Conservation (phyloP, 148 eudicot genomes). For the Rhododendron ferrugineum region DNA sequence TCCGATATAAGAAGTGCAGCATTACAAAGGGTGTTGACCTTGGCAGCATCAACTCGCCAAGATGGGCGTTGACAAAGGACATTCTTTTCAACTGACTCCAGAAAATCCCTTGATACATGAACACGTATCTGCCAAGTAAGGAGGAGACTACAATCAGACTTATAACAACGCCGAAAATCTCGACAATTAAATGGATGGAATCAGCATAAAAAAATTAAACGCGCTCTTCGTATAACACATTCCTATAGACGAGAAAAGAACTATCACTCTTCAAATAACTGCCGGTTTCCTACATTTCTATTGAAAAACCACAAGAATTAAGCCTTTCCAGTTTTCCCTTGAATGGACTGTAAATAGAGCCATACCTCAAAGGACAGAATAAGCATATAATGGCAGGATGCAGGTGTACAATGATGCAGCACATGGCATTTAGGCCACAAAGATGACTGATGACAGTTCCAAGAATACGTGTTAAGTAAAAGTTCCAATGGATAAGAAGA, state of each 20-base stretch:
- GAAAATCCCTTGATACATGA: constrained; percentile 59
- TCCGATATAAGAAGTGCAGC: constrained; percentile 86
- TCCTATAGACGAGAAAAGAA: background rate
- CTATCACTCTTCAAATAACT: background rate
- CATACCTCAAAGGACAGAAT: background rate
- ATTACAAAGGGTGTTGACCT: constrained; percentile 48
- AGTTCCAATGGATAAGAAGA: background rate
- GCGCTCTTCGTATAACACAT: background rate
- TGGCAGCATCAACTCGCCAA: constrained; percentile 79
- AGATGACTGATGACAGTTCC: background rate
- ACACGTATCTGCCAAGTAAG: constrained; percentile 47
- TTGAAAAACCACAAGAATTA: background rate
- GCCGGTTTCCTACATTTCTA: background rate
- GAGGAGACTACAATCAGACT: background rate
- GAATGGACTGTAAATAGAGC: background rate
- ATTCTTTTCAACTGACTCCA: constrained; percentile 69
- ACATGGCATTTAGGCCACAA: background rate
- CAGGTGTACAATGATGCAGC: background rate
- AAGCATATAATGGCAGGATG: background rate
- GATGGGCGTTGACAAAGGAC: constrained; percentile 67
- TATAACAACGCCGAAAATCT: background rate
- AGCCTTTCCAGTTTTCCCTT: background rate
- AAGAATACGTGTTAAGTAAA: background rate
- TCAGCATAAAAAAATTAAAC: background rate
- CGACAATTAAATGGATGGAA: background rate